These are phyloP conservation scores for Metschnikowia lochheadii DNA, from an alignment of 805 yeast species.

Conservation along the genomic window DNA sequence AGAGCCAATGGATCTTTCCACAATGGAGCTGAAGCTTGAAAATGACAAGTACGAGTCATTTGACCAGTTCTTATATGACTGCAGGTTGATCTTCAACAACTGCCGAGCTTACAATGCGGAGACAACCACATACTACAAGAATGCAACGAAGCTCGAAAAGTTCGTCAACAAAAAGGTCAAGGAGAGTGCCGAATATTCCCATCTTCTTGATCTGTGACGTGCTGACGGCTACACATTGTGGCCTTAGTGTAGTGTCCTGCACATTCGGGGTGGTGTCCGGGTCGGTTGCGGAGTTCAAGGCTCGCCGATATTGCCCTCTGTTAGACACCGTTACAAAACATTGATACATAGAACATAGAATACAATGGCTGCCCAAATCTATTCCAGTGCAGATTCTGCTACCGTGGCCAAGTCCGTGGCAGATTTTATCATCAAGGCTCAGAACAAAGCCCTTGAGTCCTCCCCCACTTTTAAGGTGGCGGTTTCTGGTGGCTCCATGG, in stretches of 20 bases:
- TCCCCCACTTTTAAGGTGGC: slow-evolving; percentile 62
- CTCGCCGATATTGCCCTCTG: neutral
- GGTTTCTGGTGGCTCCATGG: slow-evolving; percentile 87
- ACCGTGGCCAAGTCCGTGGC: slow-evolving; percentile 70
- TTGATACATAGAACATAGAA: neutral
- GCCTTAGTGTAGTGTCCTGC: neutral
- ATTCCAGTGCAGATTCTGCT: slow-evolving; percentile 48
- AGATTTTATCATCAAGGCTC: slow-evolving; percentile 53
- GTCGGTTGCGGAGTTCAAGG: slow-evolving; percentile 3
- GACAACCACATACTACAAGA: slow-evolving; percentile 89
- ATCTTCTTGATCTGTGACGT: slow-evolving; percentile 50
- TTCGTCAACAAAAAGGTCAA: slow-evolving; percentile 76
- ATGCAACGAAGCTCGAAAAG: slow-evolving; percentile 91
- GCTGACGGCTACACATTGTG: neutral
- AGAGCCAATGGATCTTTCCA: slow-evolving; percentile 96
- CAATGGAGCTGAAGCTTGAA: slow-evolving; percentile 92
- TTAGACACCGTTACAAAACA: neutral
- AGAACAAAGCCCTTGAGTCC: slow-evolving; percentile 53
- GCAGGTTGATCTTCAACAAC: slow-evolving; percentile 79
- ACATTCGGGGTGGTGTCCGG: neutral
- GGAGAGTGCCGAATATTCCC: slow-evolving; percentile 90
- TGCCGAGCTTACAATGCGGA: slow-evolving; percentile 93
- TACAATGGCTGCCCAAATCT: slow-evolving; percentile 23
- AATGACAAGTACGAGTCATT: slow-evolving; percentile 86
- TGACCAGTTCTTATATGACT: slow-evolving; percentile 89